Evolutionary conservation across 169 alveolate species (phyloP).

Genomic region (Eimeria tenella): DNA sequence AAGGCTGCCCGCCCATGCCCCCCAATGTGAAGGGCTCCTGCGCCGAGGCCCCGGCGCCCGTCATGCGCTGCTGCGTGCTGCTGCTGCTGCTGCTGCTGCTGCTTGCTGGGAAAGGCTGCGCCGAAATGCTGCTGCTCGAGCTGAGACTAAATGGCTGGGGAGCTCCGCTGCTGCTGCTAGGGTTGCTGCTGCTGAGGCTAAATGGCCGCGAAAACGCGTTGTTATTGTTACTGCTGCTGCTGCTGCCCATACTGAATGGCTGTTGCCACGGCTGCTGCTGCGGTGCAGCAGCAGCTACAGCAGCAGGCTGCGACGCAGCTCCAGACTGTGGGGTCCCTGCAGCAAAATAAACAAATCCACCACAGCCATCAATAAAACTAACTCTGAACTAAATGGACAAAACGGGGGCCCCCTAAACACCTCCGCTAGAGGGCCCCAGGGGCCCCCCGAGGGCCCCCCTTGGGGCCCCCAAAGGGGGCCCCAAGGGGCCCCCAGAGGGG

Average conservation of each 20-base stretch:
- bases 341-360: background rate
- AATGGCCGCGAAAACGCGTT: background rate
- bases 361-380: too few relatives aligned
- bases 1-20: conserved; percentile 20
- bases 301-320: conserved; percentile 23
- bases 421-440: too few relatives aligned
- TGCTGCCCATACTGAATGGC: conserved; percentile 42
- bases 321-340: background rate
- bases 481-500: too few relatives aligned
- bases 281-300: conserved; percentile 21
- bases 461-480: too few relatives aligned
- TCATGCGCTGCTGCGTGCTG: conserved; percentile 27
- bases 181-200: conserved; percentile 1
- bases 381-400: too few relatives aligned
- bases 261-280: conserved; percentile 28
- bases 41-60: conserved; percentile 19
- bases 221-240: background rate
- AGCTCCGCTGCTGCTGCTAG: background rate
- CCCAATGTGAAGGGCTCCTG: conserved; percentile 16
- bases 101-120: conserved; percentile 27
- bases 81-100: conserved; percentile 68
- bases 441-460: too few relatives aligned
- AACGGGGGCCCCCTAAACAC: too few relatives aligned
- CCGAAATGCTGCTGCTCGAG: conserved; percentile 29
- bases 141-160: conserved; percentile 51